Evolutionary conservation across 2,329 filamentous ascomycete species (phyloP).

Genomic region (Nigrospora sphaerica): DNA sequence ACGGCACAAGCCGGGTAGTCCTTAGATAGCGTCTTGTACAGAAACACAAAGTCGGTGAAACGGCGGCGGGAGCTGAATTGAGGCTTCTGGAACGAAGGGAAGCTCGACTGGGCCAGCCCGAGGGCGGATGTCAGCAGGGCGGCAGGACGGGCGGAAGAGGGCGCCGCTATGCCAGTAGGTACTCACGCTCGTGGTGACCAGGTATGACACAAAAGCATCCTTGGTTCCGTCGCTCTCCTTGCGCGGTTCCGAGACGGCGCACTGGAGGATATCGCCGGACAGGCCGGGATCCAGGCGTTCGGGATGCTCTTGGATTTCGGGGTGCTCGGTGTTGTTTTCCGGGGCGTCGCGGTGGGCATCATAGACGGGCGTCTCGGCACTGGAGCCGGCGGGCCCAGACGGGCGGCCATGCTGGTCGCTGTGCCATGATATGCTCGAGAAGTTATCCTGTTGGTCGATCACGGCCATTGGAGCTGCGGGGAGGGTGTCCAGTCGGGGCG

Average conservation of each 20-base stretch:
- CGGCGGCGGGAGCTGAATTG: slow-evolving; percentile 76
- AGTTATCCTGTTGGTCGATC: slow-evolving; percentile 57
- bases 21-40: slow-evolving; percentile 81
- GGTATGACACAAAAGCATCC: slow-evolving; percentile 92
- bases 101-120: slow-evolving; percentile 66
- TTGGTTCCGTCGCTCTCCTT: slow-evolving; percentile 97
- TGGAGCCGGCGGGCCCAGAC: slow-evolving; percentile 18
- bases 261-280: slow-evolving; percentile 72
- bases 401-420: slow-evolving; percentile 48
- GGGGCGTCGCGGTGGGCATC: slow-evolving; percentile 11
- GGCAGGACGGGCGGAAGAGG: not conserved
- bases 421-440: slow-evolving; percentile 75
- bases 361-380: slow-evolving; percentile 10
- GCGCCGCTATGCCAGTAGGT: not conserved
- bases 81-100: slow-evolving; percentile 82
- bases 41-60: slow-evolving; percentile 96
- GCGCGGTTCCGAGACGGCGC: slow-evolving; percentile 72
- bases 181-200: slow-evolving; percentile 79
- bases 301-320: slow-evolving; percentile 38
- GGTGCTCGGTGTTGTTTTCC: slow-evolving; percentile 18
- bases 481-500: too few species aligned
- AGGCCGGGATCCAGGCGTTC: slow-evolving; percentile 45
- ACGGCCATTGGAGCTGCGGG: slow-evolving; percentile 28
- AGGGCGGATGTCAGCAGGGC: slow-evolving; percentile 5
- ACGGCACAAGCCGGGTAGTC: slow-evolving; percentile 91